These are phyloP conservation scores for Pisolithus marmoratus DNA, from an alignment of 768 basidiomycete species.

Conservation along the genomic window DNA sequence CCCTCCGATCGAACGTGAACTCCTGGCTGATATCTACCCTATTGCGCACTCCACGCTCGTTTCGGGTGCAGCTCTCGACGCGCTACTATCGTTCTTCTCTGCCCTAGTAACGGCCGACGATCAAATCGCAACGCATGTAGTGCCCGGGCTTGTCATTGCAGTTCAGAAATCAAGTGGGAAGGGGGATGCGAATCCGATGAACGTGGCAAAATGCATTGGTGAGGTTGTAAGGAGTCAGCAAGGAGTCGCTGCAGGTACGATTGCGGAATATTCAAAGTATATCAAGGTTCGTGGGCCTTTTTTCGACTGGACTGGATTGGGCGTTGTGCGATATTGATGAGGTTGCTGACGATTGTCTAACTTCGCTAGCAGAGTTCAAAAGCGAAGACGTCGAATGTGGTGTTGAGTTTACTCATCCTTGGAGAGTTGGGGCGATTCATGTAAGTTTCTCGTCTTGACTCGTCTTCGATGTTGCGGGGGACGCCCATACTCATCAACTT, in stretches of 20 bases:
- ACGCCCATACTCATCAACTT: background rate
- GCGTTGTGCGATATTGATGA: background rate
- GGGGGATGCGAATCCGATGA: slow-evolving; percentile 49
- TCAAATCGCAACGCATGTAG: slow-evolving; percentile 76
- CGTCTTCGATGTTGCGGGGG: background rate
- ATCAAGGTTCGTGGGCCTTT: slow-evolving; percentile 54
- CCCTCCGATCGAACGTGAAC: slow-evolving; percentile 69
- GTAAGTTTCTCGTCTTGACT: slow-evolving; percentile 34
- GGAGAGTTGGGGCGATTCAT: slow-evolving; percentile 92
- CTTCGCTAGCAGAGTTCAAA: slow-evolving; percentile 45
- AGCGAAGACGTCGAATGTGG: slow-evolving; percentile 59
- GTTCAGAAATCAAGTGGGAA: slow-evolving; percentile 57
- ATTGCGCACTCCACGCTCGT: slow-evolving; percentile 77
- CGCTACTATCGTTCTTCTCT: slow-evolving; percentile 75
- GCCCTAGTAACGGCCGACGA: slow-evolving; percentile 79
- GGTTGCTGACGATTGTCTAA: background rate
- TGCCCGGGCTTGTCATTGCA: slow-evolving; percentile 65
- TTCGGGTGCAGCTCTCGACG: slow-evolving; percentile 72
- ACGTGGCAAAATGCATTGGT: slow-evolving; percentile 83
- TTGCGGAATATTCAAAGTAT: slow-evolving; percentile 78
- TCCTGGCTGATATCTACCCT: slow-evolving; percentile 58
- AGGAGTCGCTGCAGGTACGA: slow-evolving; percentile 71
- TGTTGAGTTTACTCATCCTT: slow-evolving; percentile 81
- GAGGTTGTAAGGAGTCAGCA: slow-evolving; percentile 70
- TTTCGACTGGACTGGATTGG: background rate